Percentiles rank a stretch among this genome's conserved stretches.
These are phyloP conservation scores for Biancaea sappan DNA, from an alignment of 306 rosid species.

Conservation along the genomic window DNA sequence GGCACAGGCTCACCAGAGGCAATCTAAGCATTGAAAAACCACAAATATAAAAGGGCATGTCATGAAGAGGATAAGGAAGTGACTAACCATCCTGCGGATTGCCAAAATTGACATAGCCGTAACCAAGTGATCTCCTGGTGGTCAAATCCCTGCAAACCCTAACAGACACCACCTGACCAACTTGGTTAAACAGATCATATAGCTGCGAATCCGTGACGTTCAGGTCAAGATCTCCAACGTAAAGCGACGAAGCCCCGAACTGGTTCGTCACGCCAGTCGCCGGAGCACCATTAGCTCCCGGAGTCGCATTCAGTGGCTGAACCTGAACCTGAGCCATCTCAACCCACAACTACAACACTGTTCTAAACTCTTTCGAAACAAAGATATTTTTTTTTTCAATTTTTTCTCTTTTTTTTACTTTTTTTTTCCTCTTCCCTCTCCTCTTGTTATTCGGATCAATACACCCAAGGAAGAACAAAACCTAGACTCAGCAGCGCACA, in stretches of 20 bases:
- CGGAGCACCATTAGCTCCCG: slow-evolving; percentile 56
- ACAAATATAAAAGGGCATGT: not conserved
- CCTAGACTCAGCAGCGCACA: slow-evolving; percentile 16
- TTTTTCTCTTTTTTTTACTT: not conserved
- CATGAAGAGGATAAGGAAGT: not conserved
- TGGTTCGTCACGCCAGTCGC: slow-evolving; percentile 54
- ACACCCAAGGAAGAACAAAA: slow-evolving; percentile 58
- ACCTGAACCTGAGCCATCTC: slow-evolving; percentile 89
- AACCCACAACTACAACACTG: slow-evolving; percentile 20
- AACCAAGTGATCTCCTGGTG: slow-evolving; percentile 86
- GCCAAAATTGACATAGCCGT: slow-evolving; percentile 89
- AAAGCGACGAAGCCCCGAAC: slow-evolving; percentile 85
- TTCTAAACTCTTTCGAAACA: not conserved
- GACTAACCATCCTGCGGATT: slow-evolving; percentile 84
- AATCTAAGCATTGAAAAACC: not conserved
- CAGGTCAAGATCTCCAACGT: slow-evolving; percentile 90
- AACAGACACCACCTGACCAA: slow-evolving; percentile 95
- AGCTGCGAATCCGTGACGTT: slow-evolving; percentile 91
- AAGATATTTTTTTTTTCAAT: not conserved
- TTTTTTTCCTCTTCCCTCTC: slow-evolving; percentile 82
- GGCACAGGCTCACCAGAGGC: not conserved
- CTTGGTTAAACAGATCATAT: slow-evolving; percentile 81
- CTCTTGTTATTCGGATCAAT: slow-evolving; percentile 66
- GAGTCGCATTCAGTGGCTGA: slow-evolving; percentile 68
- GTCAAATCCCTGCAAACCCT: slow-evolving; percentile 97